A percentile compares a stretch with the other conserved stretches of the same genome.
Conservation (phyloP, 2,329 filamentous ascomycete species). For the Aspergillus costaricaensis region DNA sequence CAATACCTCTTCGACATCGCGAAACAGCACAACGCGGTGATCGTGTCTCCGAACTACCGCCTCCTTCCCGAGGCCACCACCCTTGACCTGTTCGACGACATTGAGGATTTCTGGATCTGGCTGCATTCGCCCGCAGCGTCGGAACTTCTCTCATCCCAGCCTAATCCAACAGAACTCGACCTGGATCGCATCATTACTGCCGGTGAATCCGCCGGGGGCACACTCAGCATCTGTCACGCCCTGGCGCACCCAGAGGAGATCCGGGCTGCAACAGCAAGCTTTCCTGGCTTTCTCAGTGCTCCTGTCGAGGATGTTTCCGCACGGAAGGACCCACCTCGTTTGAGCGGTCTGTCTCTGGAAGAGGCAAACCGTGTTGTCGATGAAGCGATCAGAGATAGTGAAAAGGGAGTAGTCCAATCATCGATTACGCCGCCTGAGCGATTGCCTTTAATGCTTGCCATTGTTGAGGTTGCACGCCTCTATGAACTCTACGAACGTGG, state of each 20-base stretch:
- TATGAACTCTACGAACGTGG: slow-evolving; percentile 23
- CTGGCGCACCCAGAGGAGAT: slow-evolving; percentile 33
- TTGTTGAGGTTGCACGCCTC: slow-evolving; percentile 21
- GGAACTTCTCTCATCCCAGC: slow-evolving; percentile 14
- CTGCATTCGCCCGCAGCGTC: slow-evolving; percentile 25
- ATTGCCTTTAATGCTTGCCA: slow-evolving; percentile 22
- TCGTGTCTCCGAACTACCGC: slow-evolving; percentile 53
- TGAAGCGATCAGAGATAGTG: neutral
- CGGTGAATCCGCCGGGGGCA: slow-evolving; percentile 37
- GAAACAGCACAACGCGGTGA: slow-evolving; percentile 45
- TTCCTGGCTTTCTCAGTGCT: slow-evolving; percentile 32
- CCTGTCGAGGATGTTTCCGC: slow-evolving; percentile 20
- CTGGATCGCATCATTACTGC: slow-evolving; percentile 26
- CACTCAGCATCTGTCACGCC: slow-evolving; percentile 30
- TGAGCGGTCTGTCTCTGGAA: neutral
- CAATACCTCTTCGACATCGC: slow-evolving; percentile 45
- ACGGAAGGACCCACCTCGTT: slow-evolving; percentile 10
- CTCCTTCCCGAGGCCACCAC: slow-evolving; percentile 54
- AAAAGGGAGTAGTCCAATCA: slow-evolving; percentile 2
- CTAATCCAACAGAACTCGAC: slow-evolving; percentile 24
- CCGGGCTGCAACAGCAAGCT: slow-evolving; percentile 32
- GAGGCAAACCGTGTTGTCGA: neutral
- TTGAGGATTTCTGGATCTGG: slow-evolving; percentile 54
- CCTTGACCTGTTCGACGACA: slow-evolving; percentile 50
- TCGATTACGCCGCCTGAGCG: slow-evolving; percentile 16